These are phyloP conservation scores for Phytophthora pini DNA, from an alignment of 352 stramenopile species.

Conservation along the genomic window DNA sequence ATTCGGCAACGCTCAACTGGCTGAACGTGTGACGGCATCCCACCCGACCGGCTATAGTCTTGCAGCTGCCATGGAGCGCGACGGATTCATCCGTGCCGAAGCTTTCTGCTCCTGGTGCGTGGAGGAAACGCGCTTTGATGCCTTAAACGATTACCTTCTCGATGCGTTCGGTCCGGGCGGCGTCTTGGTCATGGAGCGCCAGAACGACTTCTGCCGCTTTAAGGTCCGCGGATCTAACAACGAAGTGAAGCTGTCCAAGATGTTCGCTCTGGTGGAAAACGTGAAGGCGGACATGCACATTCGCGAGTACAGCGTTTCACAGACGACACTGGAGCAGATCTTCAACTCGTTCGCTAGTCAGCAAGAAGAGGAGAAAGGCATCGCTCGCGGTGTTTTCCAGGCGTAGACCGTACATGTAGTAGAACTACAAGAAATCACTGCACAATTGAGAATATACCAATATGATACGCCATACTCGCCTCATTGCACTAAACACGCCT, in stretches of 20 bases:
- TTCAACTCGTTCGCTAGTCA: constrained; percentile 88
- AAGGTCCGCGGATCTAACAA: constrained; percentile 58
- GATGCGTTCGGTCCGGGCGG: constrained; percentile 31
- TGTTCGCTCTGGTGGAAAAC: constrained; percentile 75
- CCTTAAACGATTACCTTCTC: constrained; percentile 31
- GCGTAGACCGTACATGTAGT: constrained; percentile 8
- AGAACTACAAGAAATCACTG: background rate
- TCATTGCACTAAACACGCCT: constrained; percentile 27
- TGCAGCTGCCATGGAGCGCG: constrained; percentile 47
- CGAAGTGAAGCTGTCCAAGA: constrained; percentile 55
- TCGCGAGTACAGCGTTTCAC: constrained; percentile 81
- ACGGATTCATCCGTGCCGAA: constrained; percentile 43
- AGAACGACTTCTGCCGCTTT: constrained; percentile 59
- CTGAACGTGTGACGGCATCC: constrained; percentile 36
- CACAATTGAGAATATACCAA: constrained; percentile 16
- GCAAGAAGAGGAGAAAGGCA: constrained; percentile 50
- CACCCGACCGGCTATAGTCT: constrained; percentile 71
- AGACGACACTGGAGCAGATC: constrained; percentile 90
- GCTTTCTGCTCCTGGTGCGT: constrained; percentile 67
- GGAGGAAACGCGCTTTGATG: constrained; percentile 53
- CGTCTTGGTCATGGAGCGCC: constrained; percentile 50
- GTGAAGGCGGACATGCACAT: constrained; percentile 58
- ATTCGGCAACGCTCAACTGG: constrained; percentile 48
- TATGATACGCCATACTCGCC: constrained; percentile 4
- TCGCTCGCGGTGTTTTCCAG: constrained; percentile 28